Evolutionary conservation across 805 yeast genomes (phyloP), one percentile per base, ranked within the genome.

Genomic region (Teunomyces lycoperdinae): DNA sequence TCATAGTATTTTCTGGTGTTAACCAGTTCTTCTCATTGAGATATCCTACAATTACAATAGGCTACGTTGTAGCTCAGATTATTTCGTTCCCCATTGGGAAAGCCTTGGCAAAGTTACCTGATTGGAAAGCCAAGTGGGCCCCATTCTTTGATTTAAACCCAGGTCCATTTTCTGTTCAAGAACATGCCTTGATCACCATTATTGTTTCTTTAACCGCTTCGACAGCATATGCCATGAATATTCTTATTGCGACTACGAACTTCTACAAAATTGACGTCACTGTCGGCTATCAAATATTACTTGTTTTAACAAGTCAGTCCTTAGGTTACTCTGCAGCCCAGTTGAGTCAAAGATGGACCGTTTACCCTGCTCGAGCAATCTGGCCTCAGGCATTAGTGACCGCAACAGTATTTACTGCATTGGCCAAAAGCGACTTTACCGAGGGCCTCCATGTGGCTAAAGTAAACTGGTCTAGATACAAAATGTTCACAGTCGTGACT

Each of bases 291-390:
- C 63, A 63, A 50, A 56, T 53, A 24, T 48, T 65, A 40, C 48
- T 64, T 42, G 53, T 57, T 24, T 52, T 65, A 20, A 50, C 63
- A 20, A 60, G 59, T 14, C 57, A 62, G 33, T 59, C 58, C 36
- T 49, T 64, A 57, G 70, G 70, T 0, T 60, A 61, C 48, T 63
- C 67, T 2, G 56, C 61, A 35, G 66, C 68, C 7, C 65, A 65
- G 24, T 45, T 64, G 10, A 50, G 60, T 50, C 53, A 66, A 42
- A 60, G 58, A 50, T 54, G 64, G 47, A 73, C 73, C 4, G 74
- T 82, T 5, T 80, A 80, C 53, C 83, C 81, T 9, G 66, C 67
- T 5, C 64, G 71, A 43, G 70, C 80, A n/a, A 59, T 82, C 29
- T 82, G 86, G 86, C 84, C 82, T 14, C 55, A 51, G 31, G 52